Conservation (phyloP, 352 stramenopile genomes). For the Phytophthora pinifolia region DNA sequence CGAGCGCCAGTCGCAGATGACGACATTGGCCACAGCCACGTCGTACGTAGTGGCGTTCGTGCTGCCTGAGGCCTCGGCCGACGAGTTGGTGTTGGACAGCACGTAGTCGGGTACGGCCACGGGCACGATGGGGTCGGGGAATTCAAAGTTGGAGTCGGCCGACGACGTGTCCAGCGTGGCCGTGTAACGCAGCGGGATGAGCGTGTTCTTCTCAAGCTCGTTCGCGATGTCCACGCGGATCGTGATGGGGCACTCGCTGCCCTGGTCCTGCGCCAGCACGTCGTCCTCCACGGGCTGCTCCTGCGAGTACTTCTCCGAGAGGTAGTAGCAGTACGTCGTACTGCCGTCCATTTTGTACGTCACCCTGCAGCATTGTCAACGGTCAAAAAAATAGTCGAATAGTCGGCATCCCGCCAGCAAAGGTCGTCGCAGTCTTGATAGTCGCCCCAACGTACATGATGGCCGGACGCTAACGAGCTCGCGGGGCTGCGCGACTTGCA, state of each 20-base stretch:
- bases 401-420: neutral
- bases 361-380: slow-evolving; percentile 24
- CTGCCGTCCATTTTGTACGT: slow-evolving; percentile 74
- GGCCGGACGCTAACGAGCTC: slow-evolving; percentile 11
- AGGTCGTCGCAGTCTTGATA: neutral
- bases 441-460: slow-evolving; percentile 28
- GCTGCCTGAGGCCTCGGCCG: slow-evolving; percentile 21
- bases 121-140: slow-evolving; percentile 45
- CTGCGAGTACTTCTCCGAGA: slow-evolving; percentile 57
- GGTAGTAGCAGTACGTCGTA: slow-evolving; percentile 86
- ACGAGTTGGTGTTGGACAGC: slow-evolving; percentile 28
- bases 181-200: slow-evolving; percentile 63
- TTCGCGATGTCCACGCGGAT: slow-evolving; percentile 63
- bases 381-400: neutral
- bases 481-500: slow-evolving; percentile 1
- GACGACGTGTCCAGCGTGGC: slow-evolving; percentile 53
- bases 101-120: slow-evolving; percentile 49
- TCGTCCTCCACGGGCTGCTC: slow-evolving; percentile 45
- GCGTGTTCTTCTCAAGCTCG: slow-evolving; percentile 44
- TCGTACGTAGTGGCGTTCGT: slow-evolving; percentile 48
- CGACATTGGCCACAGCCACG: slow-evolving; percentile 66
- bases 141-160: slow-evolving; percentile 54
- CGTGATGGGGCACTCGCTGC: slow-evolving; percentile 57
- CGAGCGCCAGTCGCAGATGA: slow-evolving; percentile 76
- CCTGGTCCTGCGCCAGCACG: slow-evolving; percentile 41